Conservation (phyloP, 1,284 basidiomycete genomes). For the Ustilago trichophora region DNA sequence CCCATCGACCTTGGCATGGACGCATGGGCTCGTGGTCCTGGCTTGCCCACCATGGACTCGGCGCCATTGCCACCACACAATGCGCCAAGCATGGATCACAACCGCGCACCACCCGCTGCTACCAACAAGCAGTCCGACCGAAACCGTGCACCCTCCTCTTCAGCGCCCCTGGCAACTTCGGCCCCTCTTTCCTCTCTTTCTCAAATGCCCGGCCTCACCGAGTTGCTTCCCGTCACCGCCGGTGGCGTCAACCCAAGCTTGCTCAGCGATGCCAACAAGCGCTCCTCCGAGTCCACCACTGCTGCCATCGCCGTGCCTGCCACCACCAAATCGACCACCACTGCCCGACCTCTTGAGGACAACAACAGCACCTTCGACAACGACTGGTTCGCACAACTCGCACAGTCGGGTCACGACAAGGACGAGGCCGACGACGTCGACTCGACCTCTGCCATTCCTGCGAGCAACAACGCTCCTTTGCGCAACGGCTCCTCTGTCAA, state of each 20-base stretch:
- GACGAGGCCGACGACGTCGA: conserved; percentile 21
- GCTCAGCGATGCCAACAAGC: conserved; percentile 22
- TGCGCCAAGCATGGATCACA: background rate
- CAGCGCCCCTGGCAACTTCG: conserved; percentile 2
- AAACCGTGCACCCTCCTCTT: background rate
- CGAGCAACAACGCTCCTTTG: conserved; percentile 1
- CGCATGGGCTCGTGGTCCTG: conserved; percentile 28
- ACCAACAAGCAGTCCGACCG: conserved; percentile 17
- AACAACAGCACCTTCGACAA: conserved; percentile 44
- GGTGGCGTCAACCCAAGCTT: conserved; percentile 39
- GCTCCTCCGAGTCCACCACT: conserved; percentile 5
- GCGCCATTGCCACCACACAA: conserved; percentile 11
- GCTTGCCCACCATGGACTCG: conserved; percentile 5
- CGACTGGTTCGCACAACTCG: conserved; percentile 50
- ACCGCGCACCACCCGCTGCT: background rate
- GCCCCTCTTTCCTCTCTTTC: conserved; percentile 25
- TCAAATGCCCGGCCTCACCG: conserved; percentile 18
- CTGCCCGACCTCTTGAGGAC: conserved; percentile 29
- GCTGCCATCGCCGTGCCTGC: conserved; percentile 19
- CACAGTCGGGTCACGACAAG: conserved; percentile 48
- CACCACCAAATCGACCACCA: conserved; percentile 29
- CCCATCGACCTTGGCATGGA: conserved; percentile 43
- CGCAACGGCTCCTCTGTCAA: conserved; percentile 24
- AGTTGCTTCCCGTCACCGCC: conserved; percentile 22
- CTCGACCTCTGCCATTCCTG: background rate